A percentile compares a stretch with the other conserved stretches of the same genome.
phyloP scores from a whole-genome alignment of 306 rosid genomes.

The Quercus gilva region DNA sequence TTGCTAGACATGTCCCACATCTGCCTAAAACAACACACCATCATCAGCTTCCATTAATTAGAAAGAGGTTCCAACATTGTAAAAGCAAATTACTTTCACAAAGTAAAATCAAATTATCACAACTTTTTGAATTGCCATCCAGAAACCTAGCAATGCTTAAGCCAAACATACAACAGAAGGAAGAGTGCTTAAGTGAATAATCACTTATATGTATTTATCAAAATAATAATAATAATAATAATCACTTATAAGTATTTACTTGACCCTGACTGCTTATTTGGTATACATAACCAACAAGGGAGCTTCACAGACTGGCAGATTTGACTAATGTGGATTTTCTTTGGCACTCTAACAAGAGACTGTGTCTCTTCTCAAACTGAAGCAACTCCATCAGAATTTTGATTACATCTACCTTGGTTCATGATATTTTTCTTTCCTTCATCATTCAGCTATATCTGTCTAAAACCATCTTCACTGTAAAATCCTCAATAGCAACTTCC shows the following conservation, averaged over 20 bases:
- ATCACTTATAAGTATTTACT: not conserved
- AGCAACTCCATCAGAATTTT: not conserved
- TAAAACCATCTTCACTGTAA: not conserved
- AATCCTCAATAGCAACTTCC: not conserved
- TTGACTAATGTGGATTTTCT: not conserved
- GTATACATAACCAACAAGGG: conserved; percentile 1
- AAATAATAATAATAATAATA: no score
- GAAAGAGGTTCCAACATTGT: not conserved
- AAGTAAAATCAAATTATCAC: not conserved
- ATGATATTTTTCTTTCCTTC: not conserved
- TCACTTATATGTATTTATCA: not conserved
- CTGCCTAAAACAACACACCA: conserved; percentile 38
- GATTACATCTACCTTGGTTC: not conserved
- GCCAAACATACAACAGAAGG: not conserved
- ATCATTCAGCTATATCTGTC: not conserved
- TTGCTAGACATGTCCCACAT: conserved; percentile 53
- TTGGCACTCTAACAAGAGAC: not conserved
- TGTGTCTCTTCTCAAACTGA: not conserved
- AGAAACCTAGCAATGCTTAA: not conserved
- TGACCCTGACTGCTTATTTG: not conserved
- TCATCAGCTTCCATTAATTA: conserved; percentile 14
- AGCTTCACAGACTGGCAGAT: not conserved
- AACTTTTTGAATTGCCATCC: conserved; percentile 3
- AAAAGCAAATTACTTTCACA: not conserved
- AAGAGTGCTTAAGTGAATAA: not conserved